These are phyloP conservation scores for Rhinocladiella mackenziei DNA, from an alignment of 2,329 filamentous ascomycete species.

Conservation along the genomic window DNA sequence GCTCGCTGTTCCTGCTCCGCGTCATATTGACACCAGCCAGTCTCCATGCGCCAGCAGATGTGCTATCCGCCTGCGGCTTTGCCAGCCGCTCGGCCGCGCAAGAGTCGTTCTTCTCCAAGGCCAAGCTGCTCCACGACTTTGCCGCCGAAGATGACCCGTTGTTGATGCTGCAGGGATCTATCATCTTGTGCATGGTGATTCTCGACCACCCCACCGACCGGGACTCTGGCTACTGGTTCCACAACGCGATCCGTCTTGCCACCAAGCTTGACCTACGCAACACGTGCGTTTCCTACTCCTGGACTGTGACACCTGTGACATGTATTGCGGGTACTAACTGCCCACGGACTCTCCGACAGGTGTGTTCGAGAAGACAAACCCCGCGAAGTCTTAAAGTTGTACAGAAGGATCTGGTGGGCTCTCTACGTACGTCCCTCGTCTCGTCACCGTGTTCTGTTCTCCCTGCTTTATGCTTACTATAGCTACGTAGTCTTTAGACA, in stretches of 20 bases:
- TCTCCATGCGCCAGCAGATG: slow-evolving; percentile 28
- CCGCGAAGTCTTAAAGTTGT: slow-evolving; percentile 27
- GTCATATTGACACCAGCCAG: slow-evolving; percentile 27
- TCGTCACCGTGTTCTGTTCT: slow-evolving; percentile 21
- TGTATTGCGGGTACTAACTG: slow-evolving; percentile 22
- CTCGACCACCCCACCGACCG: slow-evolving; percentile 28
- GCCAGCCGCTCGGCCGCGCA: slow-evolving; percentile 26
- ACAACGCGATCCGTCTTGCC: slow-evolving; percentile 28
- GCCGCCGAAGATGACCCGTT: slow-evolving; percentile 27
- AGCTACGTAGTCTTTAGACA: slow-evolving; percentile 26
- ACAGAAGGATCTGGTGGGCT: slow-evolving; percentile 30
- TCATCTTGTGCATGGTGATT: slow-evolving; percentile 29
- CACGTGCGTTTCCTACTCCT: slow-evolving; percentile 24
- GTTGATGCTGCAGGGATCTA: slow-evolving; percentile 30
- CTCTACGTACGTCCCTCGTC: slow-evolving; percentile 27
- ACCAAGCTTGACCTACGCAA: slow-evolving; percentile 29
- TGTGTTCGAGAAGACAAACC: slow-evolving; percentile 30
- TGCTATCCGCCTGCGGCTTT: slow-evolving; percentile 29
- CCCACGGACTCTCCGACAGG: slow-evolving; percentile 20
- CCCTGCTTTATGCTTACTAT: slow-evolving; percentile 26
- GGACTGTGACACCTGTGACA: slow-evolving; percentile 11
- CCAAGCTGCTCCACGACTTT: slow-evolving; percentile 30
- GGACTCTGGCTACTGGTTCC: slow-evolving; percentile 29
- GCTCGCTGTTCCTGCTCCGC: slow-evolving; percentile 28
- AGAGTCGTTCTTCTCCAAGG: slow-evolving; percentile 30